Percentiles rank a stretch among this genome's conserved stretches.
Conservation (phyloP, 768 basidiomycete genomes). For the Mycena maculata region DNA sequence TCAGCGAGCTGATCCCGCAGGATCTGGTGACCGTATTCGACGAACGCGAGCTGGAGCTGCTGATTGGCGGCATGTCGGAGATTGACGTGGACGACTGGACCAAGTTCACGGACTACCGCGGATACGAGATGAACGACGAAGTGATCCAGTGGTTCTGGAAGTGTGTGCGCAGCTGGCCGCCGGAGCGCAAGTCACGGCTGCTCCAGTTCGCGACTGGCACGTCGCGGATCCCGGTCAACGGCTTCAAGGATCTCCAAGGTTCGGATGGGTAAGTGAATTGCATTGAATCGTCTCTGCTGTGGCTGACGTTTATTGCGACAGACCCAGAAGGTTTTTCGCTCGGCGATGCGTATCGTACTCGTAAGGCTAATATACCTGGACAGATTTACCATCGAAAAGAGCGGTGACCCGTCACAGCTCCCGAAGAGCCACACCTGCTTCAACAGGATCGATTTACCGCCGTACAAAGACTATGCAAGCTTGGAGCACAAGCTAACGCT, state of each 20-base stretch:
- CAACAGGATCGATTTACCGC: slow-evolving; percentile 96
- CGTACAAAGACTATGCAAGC: slow-evolving; percentile 95
- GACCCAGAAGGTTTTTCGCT: slow-evolving; percentile 60
- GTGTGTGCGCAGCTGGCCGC: slow-evolving; percentile 96
- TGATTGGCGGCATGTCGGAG: slow-evolving; percentile 99
- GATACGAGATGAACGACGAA: slow-evolving; percentile 94
- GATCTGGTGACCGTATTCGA: slow-evolving; percentile 99
- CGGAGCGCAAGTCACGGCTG: slow-evolving; percentile 96
- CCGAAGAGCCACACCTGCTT: slow-evolving; percentile 98
- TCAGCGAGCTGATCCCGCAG: slow-evolving; percentile 98
- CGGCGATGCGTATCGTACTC: too few species aligned
- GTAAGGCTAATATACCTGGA: background rate
- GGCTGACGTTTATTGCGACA: background rate
- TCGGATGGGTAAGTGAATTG: slow-evolving; percentile 71
- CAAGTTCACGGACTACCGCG: slow-evolving; percentile 99
- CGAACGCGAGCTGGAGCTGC: slow-evolving; percentile 94
- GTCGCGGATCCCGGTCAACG: slow-evolving; percentile 96
- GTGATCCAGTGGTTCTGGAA: slow-evolving; percentile 99
- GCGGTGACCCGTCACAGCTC: slow-evolving; percentile 94
- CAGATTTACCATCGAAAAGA: slow-evolving; percentile 98
- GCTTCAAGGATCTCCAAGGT: slow-evolving; percentile 98
- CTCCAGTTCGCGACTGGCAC: slow-evolving; percentile 98
- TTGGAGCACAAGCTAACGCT: slow-evolving; percentile 95
- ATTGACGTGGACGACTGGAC: slow-evolving; percentile 99
- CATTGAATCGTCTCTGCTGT: background rate